Evolutionary conservation across 1,284 basidiomycete genomes (phyloP).

Genomic region (Pyrrhoderma noxium): DNA sequence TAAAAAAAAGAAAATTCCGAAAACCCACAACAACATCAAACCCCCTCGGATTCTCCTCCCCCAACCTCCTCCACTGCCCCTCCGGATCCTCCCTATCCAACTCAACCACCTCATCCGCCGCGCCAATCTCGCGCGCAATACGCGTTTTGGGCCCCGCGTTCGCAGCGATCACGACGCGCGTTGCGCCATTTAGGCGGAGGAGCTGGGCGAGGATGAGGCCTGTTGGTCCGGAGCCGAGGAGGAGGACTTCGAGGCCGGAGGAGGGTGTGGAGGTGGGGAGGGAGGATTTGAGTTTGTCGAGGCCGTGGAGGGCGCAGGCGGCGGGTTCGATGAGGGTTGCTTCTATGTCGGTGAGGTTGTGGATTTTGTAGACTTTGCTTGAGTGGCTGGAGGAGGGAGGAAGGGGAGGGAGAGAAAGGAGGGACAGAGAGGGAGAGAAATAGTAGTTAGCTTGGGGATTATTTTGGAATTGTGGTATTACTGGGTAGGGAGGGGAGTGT

Average conservation of each 20-base stretch:
- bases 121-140: slow-evolving; percentile 45
- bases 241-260: slow-evolving; percentile 47
- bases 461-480: no score
- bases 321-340: slow-evolving; percentile 87
- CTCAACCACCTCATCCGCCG: slow-evolving; percentile 50
- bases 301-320: slow-evolving; percentile 77
- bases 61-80: slow-evolving; percentile 50
- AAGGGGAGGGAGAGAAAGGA: background rate
- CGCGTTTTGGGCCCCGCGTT: slow-evolving; percentile 57
- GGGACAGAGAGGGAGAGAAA: no score
- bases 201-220: slow-evolving; percentile 56
- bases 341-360: slow-evolving; percentile 75
- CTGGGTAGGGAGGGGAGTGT: no score
- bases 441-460: no score
- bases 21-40: slow-evolving; percentile 48
- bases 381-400: slow-evolving; percentile 28
- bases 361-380: slow-evolving; percentile 50
- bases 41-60: slow-evolving; percentile 51
- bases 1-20: background rate
- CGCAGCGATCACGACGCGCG: slow-evolving; percentile 42
- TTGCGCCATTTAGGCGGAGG: slow-evolving; percentile 49
- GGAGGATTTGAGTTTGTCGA: slow-evolving; percentile 42
- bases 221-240: slow-evolving; percentile 46
- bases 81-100: slow-evolving; percentile 44
- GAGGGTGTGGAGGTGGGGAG: slow-evolving; percentile 29